Evolutionary conservation across 768 basidiomycete genomes (phyloP), one percentile per base, ranked within the genome.

Genomic region (Mycena vitilis): DNA sequence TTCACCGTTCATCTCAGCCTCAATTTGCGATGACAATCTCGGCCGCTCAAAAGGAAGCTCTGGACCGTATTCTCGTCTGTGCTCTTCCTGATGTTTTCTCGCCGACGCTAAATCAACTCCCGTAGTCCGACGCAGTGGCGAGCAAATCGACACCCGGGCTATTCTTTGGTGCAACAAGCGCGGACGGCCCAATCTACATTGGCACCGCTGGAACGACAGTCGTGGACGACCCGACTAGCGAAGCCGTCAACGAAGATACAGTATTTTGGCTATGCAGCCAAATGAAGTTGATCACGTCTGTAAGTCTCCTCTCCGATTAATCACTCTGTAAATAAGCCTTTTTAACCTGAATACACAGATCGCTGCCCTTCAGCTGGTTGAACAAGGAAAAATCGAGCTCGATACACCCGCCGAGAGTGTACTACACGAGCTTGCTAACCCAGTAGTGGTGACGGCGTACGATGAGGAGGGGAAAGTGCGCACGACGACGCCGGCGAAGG

Each of bases 331-430:
- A 5, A 2, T 4, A 22, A n/a, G 13, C n/a, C 13, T 54, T 23
- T 4, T 10, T 1, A n/a, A 10, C n/a, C 2, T 9, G 37, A 11
- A n/a, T 23, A 3, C 22, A 8, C 2, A 80, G 78, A 66, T 80
- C 48, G 76, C 79, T 20, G 74, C 75, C 23, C 71, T 78, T 25
- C 76, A 78, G 60, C 73, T 79, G 2, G 68, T 79, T 16, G 79
- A 79, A 36, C 73, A 74, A 30, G 76, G 73, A 12, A 75, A 70
- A 42, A 72, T 80, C 20, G 49, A 44, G 9, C 60, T 74, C 36
- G 73, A 77, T 23, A 77, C 74, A 2, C 74, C 73, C 2, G 75
- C 76, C 20, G 69, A 75, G 11, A 55, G 71, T 8, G 69, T 73
- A 44, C 69, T 80, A 30, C 77, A 78, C 0, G 74, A 78, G 45